phyloP scores from a whole-genome alignment of 108 stramenopile genomes.

The Nitzschia sp. region DNA sequence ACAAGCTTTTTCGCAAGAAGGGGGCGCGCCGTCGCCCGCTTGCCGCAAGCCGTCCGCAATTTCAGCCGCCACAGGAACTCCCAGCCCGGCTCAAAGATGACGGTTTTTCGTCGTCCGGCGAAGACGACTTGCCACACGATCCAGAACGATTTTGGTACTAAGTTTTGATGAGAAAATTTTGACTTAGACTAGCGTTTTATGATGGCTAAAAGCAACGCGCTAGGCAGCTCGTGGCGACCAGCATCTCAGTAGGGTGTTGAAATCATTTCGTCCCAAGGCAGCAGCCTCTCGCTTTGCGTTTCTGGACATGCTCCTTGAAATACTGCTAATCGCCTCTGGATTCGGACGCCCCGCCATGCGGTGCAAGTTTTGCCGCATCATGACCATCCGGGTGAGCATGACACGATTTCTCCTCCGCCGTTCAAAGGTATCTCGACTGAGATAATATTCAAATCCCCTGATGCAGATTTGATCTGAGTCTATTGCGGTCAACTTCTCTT shows the following conservation, averaged over 20 bases:
- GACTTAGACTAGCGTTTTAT: too few species aligned
- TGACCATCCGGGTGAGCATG: not conserved
- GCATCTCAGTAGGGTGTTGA: not conserved
- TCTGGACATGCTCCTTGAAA: not conserved
- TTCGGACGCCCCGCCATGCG: not conserved
- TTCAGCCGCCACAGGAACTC: too few species aligned
- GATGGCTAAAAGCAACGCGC: not conserved
- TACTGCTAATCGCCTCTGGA: not conserved
- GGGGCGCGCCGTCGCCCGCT: too few species aligned
- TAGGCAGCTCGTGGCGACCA: not conserved
- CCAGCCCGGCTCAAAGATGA: too few species aligned
- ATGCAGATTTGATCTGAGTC: constrained; percentile 6
- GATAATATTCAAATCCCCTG: constrained; percentile 3
- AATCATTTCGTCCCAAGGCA: not conserved
- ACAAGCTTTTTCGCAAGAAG: too few species aligned
- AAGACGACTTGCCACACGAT: too few species aligned
- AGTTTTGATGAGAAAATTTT: too few species aligned
- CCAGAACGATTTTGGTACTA: too few species aligned
- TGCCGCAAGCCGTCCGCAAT: too few species aligned
- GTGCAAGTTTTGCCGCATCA: constrained; percentile 2
- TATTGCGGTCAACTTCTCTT: too few species aligned
- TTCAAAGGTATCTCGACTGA: not conserved
- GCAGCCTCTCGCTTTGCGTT: not conserved
- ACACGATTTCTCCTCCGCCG: not conserved
- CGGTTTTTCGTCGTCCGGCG: too few species aligned